Evolutionary conservation across 1,284 basidiomycete species (phyloP).

Genomic region (Peniophora sp.): DNA sequence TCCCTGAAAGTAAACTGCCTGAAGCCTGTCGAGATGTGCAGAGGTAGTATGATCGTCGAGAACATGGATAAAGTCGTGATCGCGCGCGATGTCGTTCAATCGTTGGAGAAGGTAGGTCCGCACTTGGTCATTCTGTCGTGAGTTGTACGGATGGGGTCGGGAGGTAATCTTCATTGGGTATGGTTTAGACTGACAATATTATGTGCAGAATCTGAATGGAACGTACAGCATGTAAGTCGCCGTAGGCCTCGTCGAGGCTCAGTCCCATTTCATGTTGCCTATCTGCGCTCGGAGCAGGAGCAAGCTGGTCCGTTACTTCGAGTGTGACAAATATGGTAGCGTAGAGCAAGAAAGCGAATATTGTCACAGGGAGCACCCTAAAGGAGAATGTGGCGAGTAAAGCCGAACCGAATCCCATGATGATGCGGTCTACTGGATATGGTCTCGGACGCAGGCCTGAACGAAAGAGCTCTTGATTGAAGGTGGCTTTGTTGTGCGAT

Average conservation of each 20-base stretch:
- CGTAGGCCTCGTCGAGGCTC: slow-evolving; percentile 48
- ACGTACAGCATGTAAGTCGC: slow-evolving; percentile 51
- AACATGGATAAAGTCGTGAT: slow-evolving; percentile 37
- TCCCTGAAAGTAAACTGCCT: slow-evolving; percentile 58
- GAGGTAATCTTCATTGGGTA: slow-evolving; percentile 44
- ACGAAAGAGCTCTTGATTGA: too few species aligned
- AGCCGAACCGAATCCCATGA: neutral
- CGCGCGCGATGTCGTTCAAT: slow-evolving; percentile 35
- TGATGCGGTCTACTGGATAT: too few species aligned
- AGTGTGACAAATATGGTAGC: slow-evolving; percentile 43
- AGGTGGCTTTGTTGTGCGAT: too few species aligned
- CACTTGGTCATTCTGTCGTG: slow-evolving; percentile 65
- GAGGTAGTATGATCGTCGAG: slow-evolving; percentile 53
- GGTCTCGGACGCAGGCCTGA: too few species aligned
- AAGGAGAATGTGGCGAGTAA: slow-evolving; percentile 6
- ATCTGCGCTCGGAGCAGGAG: slow-evolving; percentile 28
- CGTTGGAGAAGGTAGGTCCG: slow-evolving; percentile 50
- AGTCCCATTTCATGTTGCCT: slow-evolving; percentile 36
- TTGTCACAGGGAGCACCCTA: slow-evolving; percentile 20
- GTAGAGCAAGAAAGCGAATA: slow-evolving; percentile 46
- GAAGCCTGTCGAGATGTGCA: slow-evolving; percentile 31
- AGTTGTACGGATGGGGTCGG: slow-evolving; percentile 68
- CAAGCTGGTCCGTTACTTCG: slow-evolving; percentile 45
- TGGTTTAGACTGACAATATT: neutral
- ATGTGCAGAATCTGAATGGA: neutral